Evolutionary conservation across 2,329 filamentous ascomycete genomes (phyloP).

Genomic region (Fusarium odoratissimum): DNA sequence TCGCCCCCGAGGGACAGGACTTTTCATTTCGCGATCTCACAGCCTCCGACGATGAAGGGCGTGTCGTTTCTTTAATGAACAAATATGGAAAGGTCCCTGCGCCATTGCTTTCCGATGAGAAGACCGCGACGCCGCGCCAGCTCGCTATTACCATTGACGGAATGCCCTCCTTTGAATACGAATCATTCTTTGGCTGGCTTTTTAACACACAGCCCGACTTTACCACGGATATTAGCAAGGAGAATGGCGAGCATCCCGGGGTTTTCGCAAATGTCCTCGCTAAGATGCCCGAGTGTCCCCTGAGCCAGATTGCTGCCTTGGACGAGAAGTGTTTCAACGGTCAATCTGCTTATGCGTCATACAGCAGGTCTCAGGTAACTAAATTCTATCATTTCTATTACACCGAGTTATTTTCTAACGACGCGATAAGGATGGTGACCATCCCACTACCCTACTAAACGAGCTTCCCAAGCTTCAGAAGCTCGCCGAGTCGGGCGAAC

Average conservation of each 20-base stretch:
- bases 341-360: slow-evolving; percentile 56
- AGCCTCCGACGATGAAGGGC: slow-evolving; percentile 53
- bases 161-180: slow-evolving; percentile 58
- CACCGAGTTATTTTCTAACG: slow-evolving; percentile 36
- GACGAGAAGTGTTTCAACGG: slow-evolving; percentile 59
- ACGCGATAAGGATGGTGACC: slow-evolving; percentile 51
- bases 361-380: slow-evolving; percentile 58
- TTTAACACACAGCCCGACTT: slow-evolving; percentile 59
- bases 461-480: slow-evolving; percentile 58
- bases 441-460: slow-evolving; percentile 57
- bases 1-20: slow-evolving; percentile 60
- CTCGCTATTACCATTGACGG: slow-evolving; percentile 71
- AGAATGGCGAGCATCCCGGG: slow-evolving; percentile 56
- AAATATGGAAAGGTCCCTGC: slow-evolving; percentile 66
- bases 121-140: slow-evolving; percentile 58
- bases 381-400: not conserved
- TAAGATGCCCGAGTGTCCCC: slow-evolving; percentile 51
- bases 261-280: slow-evolving; percentile 54
- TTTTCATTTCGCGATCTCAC: slow-evolving; percentile 61
- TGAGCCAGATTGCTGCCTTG: slow-evolving; percentile 56
- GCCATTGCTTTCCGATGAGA: slow-evolving; percentile 60
- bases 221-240: slow-evolving; percentile 58
- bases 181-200: slow-evolving; percentile 55
- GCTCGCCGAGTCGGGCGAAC: slow-evolving; percentile 60
- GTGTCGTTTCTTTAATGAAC: slow-evolving; percentile 68